Evolutionary conservation across 2,329 filamentous ascomycete species (phyloP).

Genomic region (Stemphylium vesicarium): DNA sequence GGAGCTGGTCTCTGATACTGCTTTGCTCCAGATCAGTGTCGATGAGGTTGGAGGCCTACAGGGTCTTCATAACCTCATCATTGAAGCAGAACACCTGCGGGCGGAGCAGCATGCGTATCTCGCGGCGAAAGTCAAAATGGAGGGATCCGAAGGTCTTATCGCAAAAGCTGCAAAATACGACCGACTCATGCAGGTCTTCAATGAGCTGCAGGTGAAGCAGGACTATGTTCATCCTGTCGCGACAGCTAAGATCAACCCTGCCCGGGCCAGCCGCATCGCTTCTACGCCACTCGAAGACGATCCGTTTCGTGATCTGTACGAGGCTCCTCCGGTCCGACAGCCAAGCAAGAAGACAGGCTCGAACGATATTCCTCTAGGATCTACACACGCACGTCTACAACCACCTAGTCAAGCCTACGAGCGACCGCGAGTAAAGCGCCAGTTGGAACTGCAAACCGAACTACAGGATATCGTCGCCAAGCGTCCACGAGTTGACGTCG

Average conservation of each 20-base stretch:
- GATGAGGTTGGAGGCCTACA: conserved; percentile 14
- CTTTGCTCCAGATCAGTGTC: conserved; percentile 13
- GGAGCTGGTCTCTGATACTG: conserved; percentile 15
- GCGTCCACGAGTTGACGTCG: conserved; percentile 19
- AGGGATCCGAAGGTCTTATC: conserved; percentile 1
- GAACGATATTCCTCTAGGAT: conserved; percentile 23
- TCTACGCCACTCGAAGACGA: conserved; percentile 11
- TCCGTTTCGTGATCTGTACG: conserved; percentile 23
- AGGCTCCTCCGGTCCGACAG: conserved; percentile 7
- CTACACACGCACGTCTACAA: neutral
- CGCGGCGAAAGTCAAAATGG: conserved; percentile 2
- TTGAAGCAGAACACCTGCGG: conserved; percentile 10
- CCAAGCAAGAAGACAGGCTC: conserved; percentile 20
- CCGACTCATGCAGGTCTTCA: conserved; percentile 15
- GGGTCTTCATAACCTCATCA: conserved; percentile 13
- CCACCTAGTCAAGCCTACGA: neutral
- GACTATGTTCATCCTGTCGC: neutral
- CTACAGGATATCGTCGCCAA: conserved; percentile 2
- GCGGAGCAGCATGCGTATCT: conserved; percentile 7
- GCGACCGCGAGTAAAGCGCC: neutral
- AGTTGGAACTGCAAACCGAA: neutral
- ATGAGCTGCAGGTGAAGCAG: neutral
- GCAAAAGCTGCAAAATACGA: conserved; percentile 22
- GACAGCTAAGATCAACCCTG: conserved; percentile 19
- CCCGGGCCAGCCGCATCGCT: conserved; percentile 19